Evolutionary conservation across 2,329 filamentous ascomycete species (phyloP), one percentile per base, ranked within the genome.

Genomic region (Clonostachys rosea): DNA sequence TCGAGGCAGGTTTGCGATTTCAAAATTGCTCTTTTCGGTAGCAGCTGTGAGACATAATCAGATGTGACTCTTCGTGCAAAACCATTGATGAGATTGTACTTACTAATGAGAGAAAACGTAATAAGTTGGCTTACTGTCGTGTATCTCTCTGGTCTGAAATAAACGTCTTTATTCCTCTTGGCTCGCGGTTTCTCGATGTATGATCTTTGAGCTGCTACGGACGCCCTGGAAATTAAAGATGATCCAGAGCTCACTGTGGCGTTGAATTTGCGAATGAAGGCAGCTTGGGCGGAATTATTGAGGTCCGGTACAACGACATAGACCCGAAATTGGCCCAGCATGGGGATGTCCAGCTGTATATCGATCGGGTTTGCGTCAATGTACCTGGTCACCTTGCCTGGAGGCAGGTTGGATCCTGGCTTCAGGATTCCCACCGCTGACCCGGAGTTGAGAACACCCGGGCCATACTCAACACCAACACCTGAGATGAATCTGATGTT

Each of bases 361-460:
- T 91, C 84, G 39, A 91, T 81, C 0, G 87, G 87, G 56, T 91
- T 91, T 5, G 86, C 83, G 63, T 91, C 87, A 44, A 90, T 78
- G 59, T 86, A 90, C 33, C 87, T 78, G 1, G 84, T 87, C n/a
- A 85, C 86, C 63, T 81, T 86, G 39, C 83, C 83, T 3, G 87
- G 87, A 4, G 83, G 77, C 24, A 87, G 70, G 18, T 78, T 67
- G 45, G 74, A 78, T 8, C 78, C 78, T 5, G 76, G 76, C 50
- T 71, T 74, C 42, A 74, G 74, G 24, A 75, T 71, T 36, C 76
- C 74, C 58, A 71, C 66, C 16, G 54, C 33, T 18, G 56, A 55
- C 34, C 63, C 58, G 48, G 67, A 69, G 60, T 81, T 81, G 53
- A 81, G 65, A 33, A 66, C 59, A 51, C 75, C 81, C 54, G 72